These are phyloP conservation scores for Lachancea mirantina DNA, from an alignment of 805 yeast genomes.

Conservation along the genomic window DNA sequence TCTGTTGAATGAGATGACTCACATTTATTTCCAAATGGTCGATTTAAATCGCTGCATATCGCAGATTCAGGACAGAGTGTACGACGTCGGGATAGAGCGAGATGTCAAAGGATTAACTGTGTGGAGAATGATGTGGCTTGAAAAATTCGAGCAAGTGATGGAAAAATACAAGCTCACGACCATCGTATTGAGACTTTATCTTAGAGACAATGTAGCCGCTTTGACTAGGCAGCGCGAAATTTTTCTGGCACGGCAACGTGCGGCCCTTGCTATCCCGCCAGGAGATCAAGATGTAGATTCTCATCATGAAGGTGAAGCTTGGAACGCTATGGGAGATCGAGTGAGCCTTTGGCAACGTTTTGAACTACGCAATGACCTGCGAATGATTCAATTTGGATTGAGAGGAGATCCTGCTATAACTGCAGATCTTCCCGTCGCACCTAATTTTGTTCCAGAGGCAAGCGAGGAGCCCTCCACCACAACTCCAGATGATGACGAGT, in stretches of 20 bases:
- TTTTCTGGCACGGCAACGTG: slow-evolving; percentile 24
- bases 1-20: slow-evolving; percentile 30
- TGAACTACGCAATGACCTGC: slow-evolving; percentile 18
- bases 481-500: slow-evolving; percentile 25
- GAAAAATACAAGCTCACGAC: slow-evolving; percentile 28
- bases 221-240: slow-evolving; percentile 30
- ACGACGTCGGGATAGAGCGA: slow-evolving; percentile 14
- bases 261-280: slow-evolving; percentile 1
- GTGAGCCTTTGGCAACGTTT: slow-evolving; percentile 7
- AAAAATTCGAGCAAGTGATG: slow-evolving; percentile 21
- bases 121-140: slow-evolving; percentile 26
- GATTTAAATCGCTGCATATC: slow-evolving; percentile 27
- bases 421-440: slow-evolving; percentile 5
- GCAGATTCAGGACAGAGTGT: slow-evolving; percentile 22
- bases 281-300: slow-evolving; percentile 9
- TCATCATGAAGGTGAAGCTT: slow-evolving; percentile 3
- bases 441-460: slow-evolving; percentile 3
- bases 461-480: slow-evolving; percentile 5
- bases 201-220: slow-evolving; percentile 29
- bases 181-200: slow-evolving; percentile 26
- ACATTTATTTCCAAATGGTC: slow-evolving; percentile 26
- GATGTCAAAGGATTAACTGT: slow-evolving; percentile 24
- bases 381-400: slow-evolving; percentile 22
- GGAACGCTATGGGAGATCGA: slow-evolving; percentile 5
- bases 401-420: slow-evolving; percentile 11